Conservation (phyloP, 108 stramenopile genomes). For the Conticribra guillardii region DNA sequence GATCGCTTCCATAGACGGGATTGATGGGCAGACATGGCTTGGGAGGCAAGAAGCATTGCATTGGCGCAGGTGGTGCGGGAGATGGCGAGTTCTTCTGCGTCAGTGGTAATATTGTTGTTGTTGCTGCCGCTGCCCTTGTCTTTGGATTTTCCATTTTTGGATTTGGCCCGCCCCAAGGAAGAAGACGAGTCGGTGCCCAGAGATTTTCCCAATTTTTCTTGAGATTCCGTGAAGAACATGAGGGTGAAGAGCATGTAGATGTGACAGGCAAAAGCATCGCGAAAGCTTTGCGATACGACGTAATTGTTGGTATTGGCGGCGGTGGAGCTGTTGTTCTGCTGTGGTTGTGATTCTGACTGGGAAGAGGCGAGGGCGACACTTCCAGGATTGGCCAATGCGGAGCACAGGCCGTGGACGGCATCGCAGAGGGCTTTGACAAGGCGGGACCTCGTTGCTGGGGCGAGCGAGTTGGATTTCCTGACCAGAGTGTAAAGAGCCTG, state of each 20-base stretch:
- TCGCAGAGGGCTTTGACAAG: conserved; percentile 66
- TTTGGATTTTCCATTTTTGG: conserved; percentile 15
- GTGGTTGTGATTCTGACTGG: conserved; percentile 2
- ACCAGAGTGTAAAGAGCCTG: conserved; percentile 88
- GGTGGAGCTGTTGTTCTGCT: too few relatives aligned
- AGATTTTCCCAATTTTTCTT: conserved; percentile 60
- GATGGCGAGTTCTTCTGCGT: conserved; percentile 32
- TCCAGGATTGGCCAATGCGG: conserved; percentile 39
- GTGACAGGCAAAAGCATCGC: conserved; percentile 81
- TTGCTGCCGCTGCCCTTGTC: not conserved
- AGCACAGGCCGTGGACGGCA: conserved; percentile 58
- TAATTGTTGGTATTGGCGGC: conserved; percentile 7
- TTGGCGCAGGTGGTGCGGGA: conserved; percentile 63
- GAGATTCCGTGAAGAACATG: conserved; percentile 84
- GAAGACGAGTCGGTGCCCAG: conserved; percentile 22
- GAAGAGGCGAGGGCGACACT: not conserved
- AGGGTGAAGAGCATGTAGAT: conserved; percentile 90
- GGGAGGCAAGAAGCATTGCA: conserved; percentile 68
- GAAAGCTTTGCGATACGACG: conserved; percentile 72
- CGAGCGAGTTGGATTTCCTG: conserved; percentile 72
- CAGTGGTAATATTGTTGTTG: conserved; percentile 37
- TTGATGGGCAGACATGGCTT: conserved; percentile 61
- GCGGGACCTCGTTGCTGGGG: conserved; percentile 57
- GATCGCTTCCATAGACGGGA: conserved; percentile 77
- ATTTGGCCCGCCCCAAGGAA: too few relatives aligned